Base-by-base conservation (phyloP, 2,329 filamentous ascomycete genomes). In the Shiraia bambusicola region DNA sequence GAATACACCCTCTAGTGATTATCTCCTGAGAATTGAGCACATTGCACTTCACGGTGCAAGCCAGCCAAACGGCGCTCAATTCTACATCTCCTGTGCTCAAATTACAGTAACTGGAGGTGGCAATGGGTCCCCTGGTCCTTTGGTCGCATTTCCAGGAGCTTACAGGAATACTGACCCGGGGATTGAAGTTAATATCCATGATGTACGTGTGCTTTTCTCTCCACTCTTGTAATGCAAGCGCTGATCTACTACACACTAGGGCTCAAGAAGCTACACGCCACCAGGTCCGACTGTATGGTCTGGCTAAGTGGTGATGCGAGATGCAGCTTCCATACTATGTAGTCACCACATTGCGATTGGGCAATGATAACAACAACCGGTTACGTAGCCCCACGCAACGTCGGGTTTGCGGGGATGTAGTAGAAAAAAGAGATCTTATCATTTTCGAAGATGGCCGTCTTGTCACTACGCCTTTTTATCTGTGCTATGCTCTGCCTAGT, bases 31-130 rank as follows among this genome's bases (percentile, higher is more conserved):
- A 8, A 60, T 71, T 31, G 73, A 76, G 58, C 73, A 76, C 39
- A 72, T 76, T 40, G 72, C 63, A 9, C 59, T 75, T 25, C 72
- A 74, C 47, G 59, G 64, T 35, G 71, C 67, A 3, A 49, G 53
- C 30, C 42, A 46, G 10, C 33, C 49, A n/a, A 56, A 56, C 6
- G 66, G 67, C 11, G 67, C 67, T 3, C 67, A 76, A 56, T 72
- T 76, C 51, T 76, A 76, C 54, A 68, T 73, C 34, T 65, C 65
- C 3, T 76, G 74, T 53, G 71, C 69, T 0, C 73, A 76, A 62
- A 47, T 76, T 37, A 67, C 67, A 45, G 67, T 76, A 34, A 64
- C 60, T 10, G 66, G 67, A 8, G 61, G 63, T 14, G 69, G 70
- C 2, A 65, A 45, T 33, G 69, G 67, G 33, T 59, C 34, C 4